Percentiles rank a stretch among this genome's conserved stretches.
Conservation (phyloP, 2,329 filamentous ascomycete genomes). For the Chalaropsis thielavioides region DNA sequence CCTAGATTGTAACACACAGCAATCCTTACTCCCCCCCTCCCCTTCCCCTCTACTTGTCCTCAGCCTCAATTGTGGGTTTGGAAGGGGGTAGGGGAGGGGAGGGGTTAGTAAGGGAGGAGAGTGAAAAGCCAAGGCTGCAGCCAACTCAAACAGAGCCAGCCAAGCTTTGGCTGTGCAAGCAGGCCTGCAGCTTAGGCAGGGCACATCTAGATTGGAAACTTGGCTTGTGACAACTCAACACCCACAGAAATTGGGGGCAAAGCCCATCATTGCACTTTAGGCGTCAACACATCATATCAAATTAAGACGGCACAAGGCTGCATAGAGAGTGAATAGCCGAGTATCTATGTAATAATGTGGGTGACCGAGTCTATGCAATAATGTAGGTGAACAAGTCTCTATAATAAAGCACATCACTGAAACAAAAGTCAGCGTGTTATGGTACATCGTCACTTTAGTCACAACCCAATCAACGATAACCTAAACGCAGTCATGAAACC, state of each 20-base stretch:
- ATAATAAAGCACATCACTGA: too few relatives aligned
- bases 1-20: neutral
- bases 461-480: too few relatives aligned
- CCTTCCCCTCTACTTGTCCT: neutral
- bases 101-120: neutral
- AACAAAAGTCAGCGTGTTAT: too few relatives aligned
- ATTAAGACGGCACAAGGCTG: neutral
- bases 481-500: too few relatives aligned
- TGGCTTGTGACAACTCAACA: neutral
- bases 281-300: neutral
- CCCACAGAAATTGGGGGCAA: neutral
- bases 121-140: neutral
- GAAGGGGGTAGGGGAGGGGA: neutral
- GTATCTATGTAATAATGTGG: neutral
- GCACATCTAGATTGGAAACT: neutral
- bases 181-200: neutral
- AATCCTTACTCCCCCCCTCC: neutral
- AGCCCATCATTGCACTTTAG: neutral
- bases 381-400: too few relatives aligned
- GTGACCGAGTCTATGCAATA: too few relatives aligned
- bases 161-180: neutral
- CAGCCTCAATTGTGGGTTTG: conserved; percentile 2
- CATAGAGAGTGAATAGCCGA: neutral
- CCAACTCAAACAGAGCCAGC: too few relatives aligned
- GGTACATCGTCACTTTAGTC: too few relatives aligned